A percentile compares a stretch with the other conserved stretches of the same genome.
Conservation (phyloP, 352 stramenopile genomes). For the Phytopythium kandeliae region DNA sequence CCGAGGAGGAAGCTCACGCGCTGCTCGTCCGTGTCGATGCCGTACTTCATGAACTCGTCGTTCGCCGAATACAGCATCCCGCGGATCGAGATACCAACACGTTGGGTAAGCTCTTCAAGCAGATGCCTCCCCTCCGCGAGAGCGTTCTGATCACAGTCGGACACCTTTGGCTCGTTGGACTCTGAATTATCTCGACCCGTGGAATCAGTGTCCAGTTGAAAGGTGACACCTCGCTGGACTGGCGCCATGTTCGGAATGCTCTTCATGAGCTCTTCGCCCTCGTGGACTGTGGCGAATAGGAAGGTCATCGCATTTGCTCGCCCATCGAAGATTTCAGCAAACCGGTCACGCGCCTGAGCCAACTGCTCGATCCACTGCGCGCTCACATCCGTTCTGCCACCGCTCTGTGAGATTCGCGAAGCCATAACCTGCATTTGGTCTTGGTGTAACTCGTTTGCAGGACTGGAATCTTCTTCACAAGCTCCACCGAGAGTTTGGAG, state of each 20-base stretch:
- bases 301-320: conserved; percentile 34
- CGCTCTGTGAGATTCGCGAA: conserved; percentile 36
- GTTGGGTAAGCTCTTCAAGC: conserved; percentile 27
- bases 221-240: neutral
- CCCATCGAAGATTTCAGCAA: conserved; percentile 39
- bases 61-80: conserved; percentile 58
- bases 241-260: neutral
- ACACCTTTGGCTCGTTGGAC: conserved; percentile 9
- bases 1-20: conserved; percentile 70
- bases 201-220: conserved; percentile 8
- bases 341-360: conserved; percentile 12
- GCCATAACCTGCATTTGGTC: conserved; percentile 19
- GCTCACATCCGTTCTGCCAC: conserved; percentile 39
- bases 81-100: conserved; percentile 33
- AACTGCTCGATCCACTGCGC: conserved; percentile 26
- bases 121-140: conserved; percentile 27
- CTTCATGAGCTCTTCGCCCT: conserved; percentile 34
- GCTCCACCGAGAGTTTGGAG: conserved; percentile 10
- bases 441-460: conserved; percentile 4
- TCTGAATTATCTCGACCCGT: neutral
- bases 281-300: conserved; percentile 37
- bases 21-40: conserved; percentile 59
- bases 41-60: conserved; percentile 62
- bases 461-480: neutral
- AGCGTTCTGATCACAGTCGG: conserved; percentile 21